Conservation (phyloP, 306 rosid genomes). For the Comarum palustre region DNA sequence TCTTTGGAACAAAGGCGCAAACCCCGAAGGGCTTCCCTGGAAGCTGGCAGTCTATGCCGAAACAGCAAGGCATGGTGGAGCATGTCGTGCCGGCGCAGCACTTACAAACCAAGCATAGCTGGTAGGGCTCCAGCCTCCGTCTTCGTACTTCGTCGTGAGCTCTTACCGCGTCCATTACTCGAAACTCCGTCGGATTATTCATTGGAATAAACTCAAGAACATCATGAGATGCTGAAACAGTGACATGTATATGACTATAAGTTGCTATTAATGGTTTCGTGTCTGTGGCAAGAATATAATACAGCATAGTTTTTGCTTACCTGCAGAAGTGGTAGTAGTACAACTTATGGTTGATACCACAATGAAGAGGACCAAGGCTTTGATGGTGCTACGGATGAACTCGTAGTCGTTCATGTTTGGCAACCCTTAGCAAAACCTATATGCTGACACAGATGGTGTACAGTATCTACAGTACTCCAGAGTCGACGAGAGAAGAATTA, state of each 20-base stretch:
- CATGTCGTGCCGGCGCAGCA: conserved; percentile 32
- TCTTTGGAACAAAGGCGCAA: conserved; percentile 37
- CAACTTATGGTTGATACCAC: conserved; percentile 5
- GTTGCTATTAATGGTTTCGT: neutral
- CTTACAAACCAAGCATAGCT: conserved; percentile 35
- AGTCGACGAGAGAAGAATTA: neutral
- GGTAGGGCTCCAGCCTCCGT: conserved; percentile 30
- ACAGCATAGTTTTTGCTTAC: neutral
- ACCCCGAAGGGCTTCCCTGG: conserved; percentile 41
- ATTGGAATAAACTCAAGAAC: neutral
- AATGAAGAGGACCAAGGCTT: conserved; percentile 11
- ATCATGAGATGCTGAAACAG: neutral
- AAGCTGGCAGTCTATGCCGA: conserved; percentile 38
- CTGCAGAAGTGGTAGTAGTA: neutral
- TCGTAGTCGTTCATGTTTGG: conserved; percentile 21
- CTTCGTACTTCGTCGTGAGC: neutral
- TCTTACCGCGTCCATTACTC: neutral
- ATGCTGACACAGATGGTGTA: neutral
- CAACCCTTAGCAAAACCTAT: neutral
- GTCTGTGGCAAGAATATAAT: neutral
- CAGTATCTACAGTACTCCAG: neutral
- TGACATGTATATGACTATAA: neutral
- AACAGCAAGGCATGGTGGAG: conserved; percentile 39
- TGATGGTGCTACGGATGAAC: neutral
- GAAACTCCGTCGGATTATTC: conserved; percentile 12